Evolutionary conservation across 768 basidiomycete species (phyloP), one percentile per base, ranked within the genome.

Genomic region (Auricularia cornea): DNA sequence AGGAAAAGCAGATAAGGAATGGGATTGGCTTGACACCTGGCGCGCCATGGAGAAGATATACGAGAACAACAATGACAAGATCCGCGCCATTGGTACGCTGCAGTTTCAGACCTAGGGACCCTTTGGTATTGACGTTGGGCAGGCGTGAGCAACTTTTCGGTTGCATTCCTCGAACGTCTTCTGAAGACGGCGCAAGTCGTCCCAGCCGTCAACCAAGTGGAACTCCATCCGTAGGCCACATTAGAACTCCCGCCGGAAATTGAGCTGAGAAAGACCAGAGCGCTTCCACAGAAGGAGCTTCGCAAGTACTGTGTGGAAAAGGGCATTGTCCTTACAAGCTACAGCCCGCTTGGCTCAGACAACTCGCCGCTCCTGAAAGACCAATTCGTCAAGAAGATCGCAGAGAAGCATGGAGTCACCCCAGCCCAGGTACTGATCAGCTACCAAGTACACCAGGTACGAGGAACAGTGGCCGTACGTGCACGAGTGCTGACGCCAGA

Each of bases 1-100:
- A 31, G 44, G 44, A 5, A 48, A 18, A 18, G 77, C 85, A 6
- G 84, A 88, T 68, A 82, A 78, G 69, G 76, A 81, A 44, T 89
- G 89, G 70, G 81, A 84, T 69, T 89, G 89, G 84, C 75, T 86
- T 59, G 81, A 93, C 68, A 90, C 90, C 33, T 94, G 91, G 91
- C 85, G 84, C 69, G 72, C 75, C 60, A 88, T 94, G 85, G 90
- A 88, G 71, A 81, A 80, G 65, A 70, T 92, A 16, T 48, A 14
- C 44, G 80, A 83, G 70, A 80, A 76, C 20, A 68, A 87, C 71
- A 84, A 85, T 23, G 82, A 87, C 41, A 91, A 92, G 73, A 77
- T 90, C 69, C 86, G 81, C 68, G 88, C 89, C 1, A 93, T 94
- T 68, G 92, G 92, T 48, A 20, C 11, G 44, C 44, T 23, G 23